Conservation (phyloP, 2,329 filamentous ascomycete genomes). For the Xylariaceae sp. region DNA sequence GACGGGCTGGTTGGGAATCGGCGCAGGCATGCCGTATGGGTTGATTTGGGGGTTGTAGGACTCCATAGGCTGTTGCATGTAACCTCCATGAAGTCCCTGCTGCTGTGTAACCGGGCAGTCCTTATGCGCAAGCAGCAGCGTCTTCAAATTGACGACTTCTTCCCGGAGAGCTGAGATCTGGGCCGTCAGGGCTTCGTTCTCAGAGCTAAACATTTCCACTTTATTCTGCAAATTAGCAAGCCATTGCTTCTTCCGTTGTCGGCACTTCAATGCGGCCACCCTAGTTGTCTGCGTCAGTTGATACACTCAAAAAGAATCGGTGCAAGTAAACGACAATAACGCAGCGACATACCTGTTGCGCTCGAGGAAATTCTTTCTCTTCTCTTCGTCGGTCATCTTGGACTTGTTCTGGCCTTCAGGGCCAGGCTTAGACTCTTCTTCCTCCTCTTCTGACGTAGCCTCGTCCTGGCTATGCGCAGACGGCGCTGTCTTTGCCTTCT, state of each 20-base stretch:
- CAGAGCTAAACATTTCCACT: constrained; percentile 84
- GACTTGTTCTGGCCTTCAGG: constrained; percentile 53
- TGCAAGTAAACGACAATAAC: neutral
- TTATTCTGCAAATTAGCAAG: constrained; percentile 89
- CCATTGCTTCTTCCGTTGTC: constrained; percentile 99
- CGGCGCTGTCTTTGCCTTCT: constrained; percentile 60
- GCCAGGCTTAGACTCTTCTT: constrained; percentile 46
- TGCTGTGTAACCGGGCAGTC: constrained; percentile 90
- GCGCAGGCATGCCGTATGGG: constrained; percentile 52
- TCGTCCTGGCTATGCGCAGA: constrained; percentile 37
- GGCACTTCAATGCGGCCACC: constrained; percentile 92
- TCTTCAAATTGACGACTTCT: constrained; percentile 93
- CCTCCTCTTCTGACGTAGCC: constrained; percentile 50
- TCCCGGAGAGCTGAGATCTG: constrained; percentile 83
- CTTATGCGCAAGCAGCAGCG: constrained; percentile 86
- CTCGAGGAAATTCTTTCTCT: constrained; percentile 95
- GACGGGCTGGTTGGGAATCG: constrained; percentile 48
- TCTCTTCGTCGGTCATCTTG: constrained; percentile 98
- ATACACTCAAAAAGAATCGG: neutral
- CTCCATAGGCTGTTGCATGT: constrained; percentile 53
- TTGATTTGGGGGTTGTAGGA: constrained; percentile 53
- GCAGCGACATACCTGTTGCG: constrained; percentile 71
- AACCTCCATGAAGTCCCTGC: constrained; percentile 62
- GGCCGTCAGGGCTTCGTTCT: constrained; percentile 81
- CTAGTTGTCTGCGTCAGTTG: constrained; percentile 41